A percentile compares a stretch with the other conserved stretches of the same genome.
Conservation (phyloP, 176 grass and related monocot genomes). For the Puya raimondii region DNA sequence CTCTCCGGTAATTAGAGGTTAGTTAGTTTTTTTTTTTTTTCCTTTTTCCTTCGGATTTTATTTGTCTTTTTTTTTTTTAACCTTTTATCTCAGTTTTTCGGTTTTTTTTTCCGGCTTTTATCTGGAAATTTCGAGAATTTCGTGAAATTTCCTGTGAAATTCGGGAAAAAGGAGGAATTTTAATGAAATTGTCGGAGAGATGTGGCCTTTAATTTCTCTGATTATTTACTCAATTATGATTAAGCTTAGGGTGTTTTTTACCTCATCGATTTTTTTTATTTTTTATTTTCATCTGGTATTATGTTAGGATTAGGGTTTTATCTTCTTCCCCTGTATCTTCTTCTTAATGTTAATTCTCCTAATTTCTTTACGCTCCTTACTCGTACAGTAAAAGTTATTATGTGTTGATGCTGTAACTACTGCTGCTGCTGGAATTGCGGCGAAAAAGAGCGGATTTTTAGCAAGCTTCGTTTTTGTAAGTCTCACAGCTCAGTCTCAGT, state of each 20-base stretch:
- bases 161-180: neutral
- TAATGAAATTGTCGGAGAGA: neutral
- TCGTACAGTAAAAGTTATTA: too few relatives aligned
- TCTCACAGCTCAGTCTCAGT: neutral
- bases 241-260: neutral
- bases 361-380: neutral
- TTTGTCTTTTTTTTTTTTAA: neutral
- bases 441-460: neutral
- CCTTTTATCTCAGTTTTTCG: neutral
- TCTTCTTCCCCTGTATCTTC: neutral
- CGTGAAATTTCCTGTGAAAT: neutral
- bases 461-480: neutral
- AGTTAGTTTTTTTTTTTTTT: neutral
- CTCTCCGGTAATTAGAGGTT: neutral
- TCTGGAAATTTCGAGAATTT: neutral
- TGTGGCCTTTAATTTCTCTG: neutral
- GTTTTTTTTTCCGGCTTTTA: neutral
- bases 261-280: neutral
- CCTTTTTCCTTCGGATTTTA: neutral
- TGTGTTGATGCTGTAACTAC: neutral
- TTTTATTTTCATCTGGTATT: neutral
- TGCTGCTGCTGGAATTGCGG: neutral
- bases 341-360: neutral
- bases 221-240: neutral
- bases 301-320: neutral